Evolutionary conservation across 2,329 filamentous ascomycete species (phyloP).

Genomic region (Gaeumannomyces tritici): DNA sequence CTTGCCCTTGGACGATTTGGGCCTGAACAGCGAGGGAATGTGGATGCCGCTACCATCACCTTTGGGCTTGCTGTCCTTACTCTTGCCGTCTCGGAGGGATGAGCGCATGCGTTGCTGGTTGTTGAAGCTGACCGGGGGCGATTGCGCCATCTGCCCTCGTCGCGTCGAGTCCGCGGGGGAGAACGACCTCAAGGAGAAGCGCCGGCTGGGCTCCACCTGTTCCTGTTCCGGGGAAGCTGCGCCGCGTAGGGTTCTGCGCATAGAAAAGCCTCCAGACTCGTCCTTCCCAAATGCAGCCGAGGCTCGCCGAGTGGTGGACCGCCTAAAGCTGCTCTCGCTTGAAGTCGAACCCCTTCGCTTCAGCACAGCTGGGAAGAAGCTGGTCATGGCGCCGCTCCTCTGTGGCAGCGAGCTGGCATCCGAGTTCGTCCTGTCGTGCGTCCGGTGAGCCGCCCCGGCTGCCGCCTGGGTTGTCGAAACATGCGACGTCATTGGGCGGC

Average conservation of each 20-base stretch:
- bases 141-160: constrained; percentile 18
- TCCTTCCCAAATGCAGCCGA: background rate
- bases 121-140: constrained; percentile 5
- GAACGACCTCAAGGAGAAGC: constrained; percentile 60
- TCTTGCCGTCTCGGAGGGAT: constrained; percentile 1
- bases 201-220: constrained; percentile 15
- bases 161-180: constrained; percentile 54
- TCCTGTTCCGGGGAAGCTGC: constrained; percentile 19
- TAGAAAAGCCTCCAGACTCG: constrained; percentile 39
- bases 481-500: background rate
- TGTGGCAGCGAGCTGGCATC: background rate
- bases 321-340: constrained; percentile 77
- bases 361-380: constrained; percentile 23
- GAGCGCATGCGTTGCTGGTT: constrained; percentile 6
- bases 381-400: constrained; percentile 4
- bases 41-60: constrained; percentile 19
- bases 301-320: constrained; percentile 20
- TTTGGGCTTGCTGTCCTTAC: constrained; percentile 8
- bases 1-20: constrained; percentile 20
- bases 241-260: constrained; percentile 66
- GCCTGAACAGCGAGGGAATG: constrained; percentile 28
- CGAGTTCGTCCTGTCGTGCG: constrained; percentile 6
- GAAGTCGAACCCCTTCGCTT: constrained; percentile 51
- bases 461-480: background rate
- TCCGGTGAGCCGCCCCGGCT: background rate